A percentile compares a stretch with the other conserved stretches of the same genome.
These are phyloP conservation scores for Schizosaccharomyces japonicus DNA, from an alignment of 805 yeast genomes.

Conservation along the genomic window DNA sequence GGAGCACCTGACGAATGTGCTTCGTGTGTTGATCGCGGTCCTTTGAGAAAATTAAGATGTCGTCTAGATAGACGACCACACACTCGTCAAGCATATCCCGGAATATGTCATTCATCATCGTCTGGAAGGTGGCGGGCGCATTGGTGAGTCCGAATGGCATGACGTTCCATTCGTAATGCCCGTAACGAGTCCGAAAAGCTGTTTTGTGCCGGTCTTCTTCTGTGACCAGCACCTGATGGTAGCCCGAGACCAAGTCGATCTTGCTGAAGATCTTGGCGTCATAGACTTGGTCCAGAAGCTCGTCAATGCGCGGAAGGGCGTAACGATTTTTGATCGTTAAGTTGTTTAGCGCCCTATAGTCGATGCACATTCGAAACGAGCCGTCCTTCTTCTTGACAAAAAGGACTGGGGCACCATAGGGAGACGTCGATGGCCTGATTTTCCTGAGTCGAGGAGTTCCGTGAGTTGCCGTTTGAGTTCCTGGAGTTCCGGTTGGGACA, in stretches of 20 bases:
- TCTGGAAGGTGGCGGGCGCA: slow-evolving; percentile 14
- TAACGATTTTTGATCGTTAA: slow-evolving; percentile 9
- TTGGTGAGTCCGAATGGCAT: slow-evolving; percentile 15
- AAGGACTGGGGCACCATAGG: slow-evolving; percentile 9
- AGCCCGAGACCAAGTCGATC: slow-evolving; percentile 3
- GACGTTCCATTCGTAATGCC: slow-evolving; percentile 12
- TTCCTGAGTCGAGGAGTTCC: no score
- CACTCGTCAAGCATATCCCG: background rate
- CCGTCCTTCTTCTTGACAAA: slow-evolving; percentile 12
- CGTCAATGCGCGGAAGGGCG: slow-evolving; percentile 10
- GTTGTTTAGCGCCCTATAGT: slow-evolving; percentile 10
- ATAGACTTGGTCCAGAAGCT: slow-evolving; percentile 7
- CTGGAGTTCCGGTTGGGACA: no score
- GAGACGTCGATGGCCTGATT: slow-evolving; percentile 5
- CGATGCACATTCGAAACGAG: slow-evolving; percentile 10
- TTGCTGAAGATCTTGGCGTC: background rate
- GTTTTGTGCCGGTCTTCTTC: slow-evolving; percentile 14
- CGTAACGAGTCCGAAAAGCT: slow-evolving; percentile 9
- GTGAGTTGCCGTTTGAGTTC: no score
- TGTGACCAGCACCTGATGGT: slow-evolving; percentile 10
- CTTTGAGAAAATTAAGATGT: slow-evolving; percentile 6
- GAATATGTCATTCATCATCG: slow-evolving; percentile 7
- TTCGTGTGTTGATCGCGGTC: slow-evolving; percentile 4
- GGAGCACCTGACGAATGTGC: slow-evolving; percentile 1
- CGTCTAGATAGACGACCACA: slow-evolving; percentile 8